Evolutionary conservation across 148 eudicot species (phyloP).

Genomic region (Camellia japonica): DNA sequence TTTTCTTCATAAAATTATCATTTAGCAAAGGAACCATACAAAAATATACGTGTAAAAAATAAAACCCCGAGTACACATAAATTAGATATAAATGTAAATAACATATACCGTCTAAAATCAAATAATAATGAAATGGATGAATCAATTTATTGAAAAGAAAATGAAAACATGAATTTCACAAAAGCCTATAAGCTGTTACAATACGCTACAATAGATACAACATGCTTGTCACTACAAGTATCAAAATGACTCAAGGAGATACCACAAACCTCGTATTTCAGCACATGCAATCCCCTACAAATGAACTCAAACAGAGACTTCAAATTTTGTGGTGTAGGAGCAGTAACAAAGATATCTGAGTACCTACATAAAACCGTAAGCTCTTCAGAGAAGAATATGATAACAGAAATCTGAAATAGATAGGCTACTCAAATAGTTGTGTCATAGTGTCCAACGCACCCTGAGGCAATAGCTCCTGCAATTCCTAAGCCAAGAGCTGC

Average conservation of each 20-base stretch:
- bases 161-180: neutral
- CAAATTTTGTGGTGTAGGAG: conserved; percentile 88
- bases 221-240: neutral
- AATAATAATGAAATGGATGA: neutral
- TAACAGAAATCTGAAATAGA: neutral
- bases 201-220: neutral
- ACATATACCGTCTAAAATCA: neutral
- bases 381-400: neutral
- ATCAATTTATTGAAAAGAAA: neutral
- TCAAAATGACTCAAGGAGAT: neutral
- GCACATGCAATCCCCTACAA: conserved; percentile 62
- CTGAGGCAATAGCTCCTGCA: conserved; percentile 90
- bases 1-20: neutral
- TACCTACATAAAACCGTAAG: conserved; percentile 42
- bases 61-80: neutral
- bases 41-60: neutral
- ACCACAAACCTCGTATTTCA: conserved; percentile 68
- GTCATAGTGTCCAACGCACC: conserved; percentile 36
- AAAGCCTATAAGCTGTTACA: neutral
- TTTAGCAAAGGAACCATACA: neutral
- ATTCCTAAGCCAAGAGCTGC: conserved; percentile 94
- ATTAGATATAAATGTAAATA: neutral
- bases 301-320: conserved; percentile 84
- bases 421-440: neutral
- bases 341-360: conserved; percentile 85